Conservation (phyloP, 1,284 basidiomycete species). For the Lentinus polychrous region DNA sequence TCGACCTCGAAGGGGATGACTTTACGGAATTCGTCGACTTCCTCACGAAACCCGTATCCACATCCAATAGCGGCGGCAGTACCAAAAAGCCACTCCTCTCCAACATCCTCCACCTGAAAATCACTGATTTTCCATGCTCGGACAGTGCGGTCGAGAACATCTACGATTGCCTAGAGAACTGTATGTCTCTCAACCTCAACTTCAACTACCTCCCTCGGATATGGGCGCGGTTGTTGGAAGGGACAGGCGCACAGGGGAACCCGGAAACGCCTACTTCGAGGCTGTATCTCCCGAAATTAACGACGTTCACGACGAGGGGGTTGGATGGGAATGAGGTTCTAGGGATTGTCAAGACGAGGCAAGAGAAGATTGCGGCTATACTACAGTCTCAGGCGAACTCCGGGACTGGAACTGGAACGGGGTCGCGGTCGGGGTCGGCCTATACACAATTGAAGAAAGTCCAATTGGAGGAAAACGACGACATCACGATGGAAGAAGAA, state of each 20-base stretch:
- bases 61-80: background rate
- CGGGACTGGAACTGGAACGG: no score
- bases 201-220: constrained; percentile 1
- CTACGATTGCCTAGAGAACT: background rate
- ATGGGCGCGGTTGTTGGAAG: background rate
- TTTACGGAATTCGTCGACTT: background rate
- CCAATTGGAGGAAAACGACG: constrained; percentile 1
- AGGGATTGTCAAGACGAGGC: constrained; percentile 6
- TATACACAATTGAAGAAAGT: no score
- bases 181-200: background rate
- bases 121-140: background rate
- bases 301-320: constrained; percentile 7
- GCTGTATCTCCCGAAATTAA: constrained; percentile 1
- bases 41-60: background rate
- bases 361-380: constrained; percentile 2
- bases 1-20: constrained; percentile 26
- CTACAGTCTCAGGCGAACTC: constrained; percentile 4
- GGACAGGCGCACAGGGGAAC: background rate
- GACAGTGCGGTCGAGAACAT: background rate
- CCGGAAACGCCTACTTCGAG: background rate
- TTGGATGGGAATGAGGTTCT: constrained; percentile 2
- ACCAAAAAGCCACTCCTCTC: background rate
- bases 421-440: no score
- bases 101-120: background rate
- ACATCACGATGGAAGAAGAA: constrained; percentile 1